Evolutionary conservation across 179 eudicot species (phyloP), one percentile per base, ranked within the genome.

Genomic region (Nepenthes alata): DNA sequence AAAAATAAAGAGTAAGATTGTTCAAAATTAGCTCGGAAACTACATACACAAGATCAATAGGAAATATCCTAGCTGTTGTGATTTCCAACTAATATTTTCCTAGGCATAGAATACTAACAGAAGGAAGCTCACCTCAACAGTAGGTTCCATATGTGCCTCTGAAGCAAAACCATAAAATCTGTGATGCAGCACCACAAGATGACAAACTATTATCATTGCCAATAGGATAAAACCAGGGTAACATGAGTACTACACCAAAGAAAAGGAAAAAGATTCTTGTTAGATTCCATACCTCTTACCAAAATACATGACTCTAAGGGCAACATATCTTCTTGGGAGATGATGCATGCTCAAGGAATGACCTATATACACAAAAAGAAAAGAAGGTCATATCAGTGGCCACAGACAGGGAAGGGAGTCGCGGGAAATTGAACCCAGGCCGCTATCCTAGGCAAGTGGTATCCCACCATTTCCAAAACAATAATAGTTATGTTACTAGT

Each of bases 111-210:
- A 5, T 50, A 56, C 51, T 11, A 7, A 49, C 44, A 16, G 48
- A 59, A 37, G 61, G 47, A 25, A 60, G 49, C 67, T 70, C 63
- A 91, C 97, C 94, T 91, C 97, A 55, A 91, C 70, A 53, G 89
- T 86, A 61, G 97, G 97, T 64, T 91, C 97, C 89, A 76, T 86
- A 58, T 88, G 96, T 45, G 85, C 95, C 74, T 88, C 97, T 62
- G 94, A 85, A 61, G 96, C 83, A 80, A 91, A 91, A 37, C 97
- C 97, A 61, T 82, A 91, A 69, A 80, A 88, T 77, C 97, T 91
- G 81, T 44, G 67, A 50, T 56, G 63, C 50, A 66, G 58, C 36
- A 2, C 11, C 11, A 55, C 7, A 34, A 25, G 14, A 11, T 55
- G 11, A 55, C 4, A 25, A 55, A 25, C 25, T 6, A 25, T 35